Evolutionary conservation across 1,139 yeast species (phyloP).

Genomic region (Kodamaea alishanica): DNA sequence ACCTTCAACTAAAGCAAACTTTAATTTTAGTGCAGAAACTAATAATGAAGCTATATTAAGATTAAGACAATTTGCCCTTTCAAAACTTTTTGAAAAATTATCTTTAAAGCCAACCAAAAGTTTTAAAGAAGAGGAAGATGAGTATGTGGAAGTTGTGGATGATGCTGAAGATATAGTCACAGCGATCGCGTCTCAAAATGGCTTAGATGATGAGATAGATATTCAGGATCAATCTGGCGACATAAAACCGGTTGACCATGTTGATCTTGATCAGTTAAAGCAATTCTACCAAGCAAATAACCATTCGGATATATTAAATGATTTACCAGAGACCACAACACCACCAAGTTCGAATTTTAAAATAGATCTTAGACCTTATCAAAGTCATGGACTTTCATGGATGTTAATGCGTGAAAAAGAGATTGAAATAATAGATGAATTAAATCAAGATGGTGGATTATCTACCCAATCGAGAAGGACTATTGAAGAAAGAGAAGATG

Average conservation of each 20-base stretch:
- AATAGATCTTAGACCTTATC: slow-evolving; percentile 63
- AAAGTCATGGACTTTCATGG: slow-evolving; percentile 80
- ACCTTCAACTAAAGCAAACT: slow-evolving; percentile 15
- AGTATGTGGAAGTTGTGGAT: slow-evolving; percentile 5
- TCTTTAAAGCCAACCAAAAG: slow-evolving; percentile 13
- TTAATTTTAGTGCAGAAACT: slow-evolving; percentile 44
- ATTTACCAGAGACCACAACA: slow-evolving; percentile 55
- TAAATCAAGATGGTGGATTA: slow-evolving; percentile 18
- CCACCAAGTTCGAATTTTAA: slow-evolving; percentile 58
- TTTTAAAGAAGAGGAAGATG: slow-evolving; percentile 6
- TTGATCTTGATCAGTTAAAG: slow-evolving; percentile 70
- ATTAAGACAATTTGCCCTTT: slow-evolving; percentile 54
- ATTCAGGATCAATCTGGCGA: slow-evolving; percentile 14
- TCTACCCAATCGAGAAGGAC: slow-evolving; percentile 29
- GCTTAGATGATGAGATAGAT: slow-evolving; percentile 9
- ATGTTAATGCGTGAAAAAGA: slow-evolving; percentile 68
- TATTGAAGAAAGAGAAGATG: slow-evolving; percentile 36
- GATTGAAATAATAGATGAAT: slow-evolving; percentile 33
- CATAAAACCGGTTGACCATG: slow-evolving; percentile 35
- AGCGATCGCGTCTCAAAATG: slow-evolving; percentile 15
- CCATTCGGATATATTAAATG: slow-evolving; percentile 43
- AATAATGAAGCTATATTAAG: slow-evolving; percentile 52
- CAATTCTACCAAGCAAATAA: slow-evolving; percentile 70
- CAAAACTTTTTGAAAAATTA: slow-evolving; percentile 53
- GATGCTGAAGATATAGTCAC: slow-evolving; percentile 5